Evolutionary conservation across 2,329 filamentous ascomycete species (phyloP), one percentile per base, ranked within the genome.

Genomic region (Nigrospora sphaerica): DNA sequence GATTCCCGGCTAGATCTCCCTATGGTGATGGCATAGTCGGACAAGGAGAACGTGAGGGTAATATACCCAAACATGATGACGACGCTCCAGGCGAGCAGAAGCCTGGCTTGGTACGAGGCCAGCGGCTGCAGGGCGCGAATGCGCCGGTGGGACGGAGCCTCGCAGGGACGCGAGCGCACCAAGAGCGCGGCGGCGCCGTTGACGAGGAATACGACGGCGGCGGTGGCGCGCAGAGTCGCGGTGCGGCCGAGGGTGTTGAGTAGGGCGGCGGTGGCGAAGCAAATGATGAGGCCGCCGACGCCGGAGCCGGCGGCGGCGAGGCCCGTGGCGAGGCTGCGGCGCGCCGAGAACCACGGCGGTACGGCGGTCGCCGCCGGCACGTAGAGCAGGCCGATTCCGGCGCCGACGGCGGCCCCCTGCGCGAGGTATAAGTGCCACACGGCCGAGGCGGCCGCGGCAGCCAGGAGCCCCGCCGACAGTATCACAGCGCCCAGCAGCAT

Each of bases 31-130:
- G 80, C 79, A 56, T 83, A 86, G 48, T 77, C 80, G 1, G 83
- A 76, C 9, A 86, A 61, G 2, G 75, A 80, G 62, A 83, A 86
- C 3, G 85, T 67, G 2, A 86, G 61, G 0, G 81, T 76, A 16
- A 84, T 76, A 52, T 86, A 86, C 5, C 78, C 83, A 7, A 86
- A 65, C 72, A 84, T 80, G 43, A 72, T 78, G 50, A 84, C 69
- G 48, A 79, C 70, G 1, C 78, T 80, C 66, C 77, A 86, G 3
- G 58, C 65, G 17, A 82, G 64, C 12, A 85, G 64, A 0, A 82
- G 67, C 7, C 78, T 48, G 49, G 81, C 80, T 52, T 85, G 74
- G 0, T 42, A 42, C 4, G 23, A 33, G 6, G 10, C 7, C n/a
- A 23, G 14, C 18, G 70, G 66, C 53, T 77, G 70, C 2, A 68